Percentiles rank a stretch among this genome's conserved stretches.
phyloP scores from a whole-genome alignment of 345 rosid genomes.

The Conringia planisiliqua region DNA sequence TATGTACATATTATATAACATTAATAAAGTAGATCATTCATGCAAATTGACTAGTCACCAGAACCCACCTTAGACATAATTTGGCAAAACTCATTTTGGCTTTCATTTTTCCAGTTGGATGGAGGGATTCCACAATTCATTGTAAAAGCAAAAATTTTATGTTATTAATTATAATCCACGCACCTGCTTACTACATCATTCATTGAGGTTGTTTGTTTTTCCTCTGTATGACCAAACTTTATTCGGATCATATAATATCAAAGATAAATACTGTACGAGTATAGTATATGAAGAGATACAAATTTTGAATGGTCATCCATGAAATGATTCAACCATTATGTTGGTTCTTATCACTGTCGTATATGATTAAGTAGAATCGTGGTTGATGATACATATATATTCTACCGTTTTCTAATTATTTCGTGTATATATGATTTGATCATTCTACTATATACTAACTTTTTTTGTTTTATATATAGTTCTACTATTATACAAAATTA shows the following conservation, averaged over 20 bases:
- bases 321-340: not conserved
- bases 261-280: not conserved
- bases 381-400: too few species aligned
- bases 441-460: not conserved
- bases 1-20: not conserved
- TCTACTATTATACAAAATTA: not conserved
- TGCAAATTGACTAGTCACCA: conserved; percentile 36
- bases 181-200: conserved; percentile 7
- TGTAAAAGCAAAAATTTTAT: not conserved
- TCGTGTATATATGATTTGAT: not conserved
- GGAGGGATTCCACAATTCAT: not conserved
- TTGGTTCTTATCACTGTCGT: not conserved
- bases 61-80: conserved; percentile 19
- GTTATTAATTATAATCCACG: not conserved
- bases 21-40: conserved; percentile 12
- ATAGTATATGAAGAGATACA: not conserved
- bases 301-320: not conserved
- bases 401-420: not conserved
- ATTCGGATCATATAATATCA: not conserved
- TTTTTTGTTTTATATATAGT: not conserved
- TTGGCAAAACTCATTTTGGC: conserved; percentile 27
- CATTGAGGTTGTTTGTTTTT: not conserved
- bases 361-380: not conserved
- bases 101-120: conserved; percentile 21
- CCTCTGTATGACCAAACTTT: not conserved